Conservation (phyloP, 441 rosid species). For the Corymbia calophylla region DNA sequence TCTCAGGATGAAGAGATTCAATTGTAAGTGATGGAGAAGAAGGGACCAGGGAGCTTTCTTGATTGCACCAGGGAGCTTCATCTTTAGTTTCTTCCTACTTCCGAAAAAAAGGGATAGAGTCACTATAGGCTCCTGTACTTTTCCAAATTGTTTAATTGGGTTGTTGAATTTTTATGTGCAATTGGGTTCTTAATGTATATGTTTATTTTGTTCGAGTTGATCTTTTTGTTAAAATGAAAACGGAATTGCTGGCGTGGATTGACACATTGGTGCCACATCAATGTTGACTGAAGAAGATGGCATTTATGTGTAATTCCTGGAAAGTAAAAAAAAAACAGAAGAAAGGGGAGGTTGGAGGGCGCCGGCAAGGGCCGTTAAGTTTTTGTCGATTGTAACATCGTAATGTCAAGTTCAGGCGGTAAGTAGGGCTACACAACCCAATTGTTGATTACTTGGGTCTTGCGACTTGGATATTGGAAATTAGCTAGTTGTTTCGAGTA, state of each 20-base stretch:
- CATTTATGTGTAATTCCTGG: background rate
- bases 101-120: background rate
- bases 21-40: background rate
- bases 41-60: background rate
- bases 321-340: background rate
- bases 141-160: background rate
- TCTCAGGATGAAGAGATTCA: background rate
- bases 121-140: background rate
- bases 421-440: background rate
- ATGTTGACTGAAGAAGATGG: background rate
- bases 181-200: background rate
- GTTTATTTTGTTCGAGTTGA: background rate
- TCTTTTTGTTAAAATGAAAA: background rate
- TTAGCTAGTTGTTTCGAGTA: background rate
- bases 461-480: background rate
- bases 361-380: background rate
- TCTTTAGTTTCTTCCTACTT: too few relatives aligned
- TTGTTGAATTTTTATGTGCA: background rate
- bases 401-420: background rate
- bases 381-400: background rate
- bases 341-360: background rate
- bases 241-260: background rate
- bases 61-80: background rate
- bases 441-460: background rate
- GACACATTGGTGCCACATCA: background rate